Conservation (phyloP, 1,139 yeast genomes). For the Pichia sp. region DNA sequence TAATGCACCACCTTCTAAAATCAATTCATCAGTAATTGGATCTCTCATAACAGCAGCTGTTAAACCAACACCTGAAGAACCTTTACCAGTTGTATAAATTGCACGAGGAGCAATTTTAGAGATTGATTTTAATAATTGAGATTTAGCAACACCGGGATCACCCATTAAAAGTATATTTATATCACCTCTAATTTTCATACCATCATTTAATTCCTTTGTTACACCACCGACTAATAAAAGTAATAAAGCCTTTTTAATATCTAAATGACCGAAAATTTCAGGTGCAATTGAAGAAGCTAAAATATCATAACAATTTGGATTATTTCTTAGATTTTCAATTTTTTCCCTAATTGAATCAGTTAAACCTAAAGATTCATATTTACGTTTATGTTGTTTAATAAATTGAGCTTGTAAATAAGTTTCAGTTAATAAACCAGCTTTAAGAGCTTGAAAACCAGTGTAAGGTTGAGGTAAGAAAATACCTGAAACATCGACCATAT, state of each 20-base stretch:
- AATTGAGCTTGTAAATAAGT: slow-evolving; percentile 87
- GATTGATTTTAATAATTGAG: slow-evolving; percentile 87
- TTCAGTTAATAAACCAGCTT: slow-evolving; percentile 90
- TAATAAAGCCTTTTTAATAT: slow-evolving; percentile 84
- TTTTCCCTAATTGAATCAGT: slow-evolving; percentile 49
- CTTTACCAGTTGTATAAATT: slow-evolving; percentile 97
- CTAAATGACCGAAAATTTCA: slow-evolving; percentile 90
- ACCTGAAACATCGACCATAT: slow-evolving; percentile 86
- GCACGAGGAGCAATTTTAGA: slow-evolving; percentile 94
- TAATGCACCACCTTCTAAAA: slow-evolving; percentile 96
- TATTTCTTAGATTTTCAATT: slow-evolving; percentile 45
- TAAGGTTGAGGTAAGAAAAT: slow-evolving; percentile 91
- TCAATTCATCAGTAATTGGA: slow-evolving; percentile 98
- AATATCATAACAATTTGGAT: slow-evolving; percentile 70
- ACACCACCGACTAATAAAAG: slow-evolving; percentile 91
- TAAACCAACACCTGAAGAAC: slow-evolving; percentile 97
- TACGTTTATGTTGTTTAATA: slow-evolving; percentile 81
- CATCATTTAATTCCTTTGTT: slow-evolving; percentile 90
- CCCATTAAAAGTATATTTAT: slow-evolving; percentile 97
- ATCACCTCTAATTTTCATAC: slow-evolving; percentile 96
- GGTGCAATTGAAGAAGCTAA: slow-evolving; percentile 93
- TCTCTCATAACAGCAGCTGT: slow-evolving; percentile 99
- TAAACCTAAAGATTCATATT: slow-evolving; percentile 62
- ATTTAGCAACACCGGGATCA: slow-evolving; percentile 99
- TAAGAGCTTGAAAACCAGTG: slow-evolving; percentile 87